Evolutionary conservation across 176 grass and related monocot genomes (phyloP).

Genomic region (Avena insularis): DNA sequence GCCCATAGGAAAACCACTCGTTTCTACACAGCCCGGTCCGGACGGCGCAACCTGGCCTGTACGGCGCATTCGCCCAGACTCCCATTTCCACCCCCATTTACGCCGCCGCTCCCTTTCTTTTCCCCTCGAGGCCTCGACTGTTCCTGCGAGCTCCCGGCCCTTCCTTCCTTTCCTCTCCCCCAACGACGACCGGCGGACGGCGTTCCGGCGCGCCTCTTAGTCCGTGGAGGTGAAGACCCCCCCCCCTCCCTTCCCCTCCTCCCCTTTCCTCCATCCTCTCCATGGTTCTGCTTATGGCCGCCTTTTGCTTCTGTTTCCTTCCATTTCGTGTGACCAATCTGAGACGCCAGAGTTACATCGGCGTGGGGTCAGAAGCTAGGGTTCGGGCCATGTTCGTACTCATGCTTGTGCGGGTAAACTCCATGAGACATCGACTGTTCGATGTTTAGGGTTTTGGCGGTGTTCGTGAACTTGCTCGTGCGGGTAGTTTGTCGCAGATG

Average conservation of each 20-base stretch:
- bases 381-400: neutral
- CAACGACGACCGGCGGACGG: neutral
- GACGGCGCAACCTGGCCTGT: neutral
- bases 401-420: neutral
- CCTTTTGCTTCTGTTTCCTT: neutral
- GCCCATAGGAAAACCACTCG: neutral
- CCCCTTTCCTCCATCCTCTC: neutral
- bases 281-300: neutral
- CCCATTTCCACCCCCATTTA: neutral
- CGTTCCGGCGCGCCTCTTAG: neutral
- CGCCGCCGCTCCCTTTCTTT: neutral
- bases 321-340: neutral
- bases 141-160: neutral
- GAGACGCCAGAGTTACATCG: neutral
- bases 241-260: neutral
- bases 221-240: neutral
- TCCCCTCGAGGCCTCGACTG: neutral
- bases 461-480: neutral
- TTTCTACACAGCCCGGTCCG: neutral
- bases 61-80: neutral
- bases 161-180: neutral
- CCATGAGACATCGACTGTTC: neutral
- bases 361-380: neutral
- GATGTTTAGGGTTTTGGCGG: constrained; percentile 8
- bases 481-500: neutral